A percentile compares a stretch with the other conserved stretches of the same genome.
These are phyloP conservation scores for Exophiala aquamarina DNA, from an alignment of 2,329 filamentous ascomycete species.

Conservation along the genomic window DNA sequence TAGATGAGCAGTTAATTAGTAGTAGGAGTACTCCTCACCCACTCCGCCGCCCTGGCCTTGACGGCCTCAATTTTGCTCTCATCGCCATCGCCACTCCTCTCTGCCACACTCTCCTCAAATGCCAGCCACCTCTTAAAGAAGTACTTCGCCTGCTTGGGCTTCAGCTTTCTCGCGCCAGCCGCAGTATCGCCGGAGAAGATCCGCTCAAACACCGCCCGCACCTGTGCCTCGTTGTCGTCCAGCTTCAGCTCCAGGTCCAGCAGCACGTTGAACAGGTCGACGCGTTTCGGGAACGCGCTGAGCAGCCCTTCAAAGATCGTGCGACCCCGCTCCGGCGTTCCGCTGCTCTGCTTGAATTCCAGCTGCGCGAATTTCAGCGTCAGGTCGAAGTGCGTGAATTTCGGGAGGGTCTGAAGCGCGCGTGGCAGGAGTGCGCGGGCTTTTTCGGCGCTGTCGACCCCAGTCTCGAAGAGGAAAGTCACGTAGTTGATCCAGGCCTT, in stretches of 20 bases:
- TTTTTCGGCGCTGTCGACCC: conserved; percentile 66
- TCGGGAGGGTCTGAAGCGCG: conserved; percentile 78
- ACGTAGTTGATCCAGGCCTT: conserved; percentile 94
- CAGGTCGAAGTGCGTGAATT: conserved; percentile 68
- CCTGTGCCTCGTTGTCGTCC: conserved; percentile 57
- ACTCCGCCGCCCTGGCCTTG: conserved; percentile 61
- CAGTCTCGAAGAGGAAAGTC: conserved; percentile 79
- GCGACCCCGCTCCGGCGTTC: conserved; percentile 84
- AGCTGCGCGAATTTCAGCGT: conserved; percentile 87
- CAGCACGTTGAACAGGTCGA: conserved; percentile 90
- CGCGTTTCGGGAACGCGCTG: conserved; percentile 79
- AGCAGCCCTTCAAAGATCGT: conserved; percentile 92
- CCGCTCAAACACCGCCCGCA: conserved; percentile 79
- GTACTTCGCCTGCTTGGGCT: conserved; percentile 77
- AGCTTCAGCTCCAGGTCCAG: conserved; percentile 75
- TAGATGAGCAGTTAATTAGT: too few species aligned
- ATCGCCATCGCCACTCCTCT: conserved; percentile 64
- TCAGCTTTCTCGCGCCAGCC: conserved; percentile 57
- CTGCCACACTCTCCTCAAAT: conserved; percentile 72
- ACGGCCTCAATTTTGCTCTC: conserved; percentile 70
- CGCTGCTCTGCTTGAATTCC: conserved; percentile 68
- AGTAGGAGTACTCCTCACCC: conserved; percentile 9
- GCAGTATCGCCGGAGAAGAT: conserved; percentile 55
- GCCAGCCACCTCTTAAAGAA: conserved; percentile 91
- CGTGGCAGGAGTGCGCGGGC: conserved; percentile 77